phyloP scores from a whole-genome alignment of 2,329 filamentous ascomycete species.

The Cordyceps cicadae region DNA sequence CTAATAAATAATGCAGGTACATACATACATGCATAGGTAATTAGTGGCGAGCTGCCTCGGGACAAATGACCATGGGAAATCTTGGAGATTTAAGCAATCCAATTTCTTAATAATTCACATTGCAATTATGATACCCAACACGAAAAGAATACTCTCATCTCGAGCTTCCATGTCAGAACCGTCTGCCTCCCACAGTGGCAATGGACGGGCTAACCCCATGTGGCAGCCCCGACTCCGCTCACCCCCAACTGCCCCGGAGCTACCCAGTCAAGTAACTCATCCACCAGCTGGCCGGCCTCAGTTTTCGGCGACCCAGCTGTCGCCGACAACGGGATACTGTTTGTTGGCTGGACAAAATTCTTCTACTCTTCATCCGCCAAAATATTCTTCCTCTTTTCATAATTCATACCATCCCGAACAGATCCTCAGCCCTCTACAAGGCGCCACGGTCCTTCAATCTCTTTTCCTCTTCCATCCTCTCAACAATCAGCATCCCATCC shows the following conservation, averaged over 20 bases:
- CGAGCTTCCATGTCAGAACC: neutral
- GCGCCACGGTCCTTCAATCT: neutral
- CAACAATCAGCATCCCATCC: neutral
- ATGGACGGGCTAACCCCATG: slow-evolving; percentile 10
- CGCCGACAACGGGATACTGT: neutral
- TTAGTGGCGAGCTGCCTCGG: too few relatives aligned
- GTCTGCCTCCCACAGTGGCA: neutral
- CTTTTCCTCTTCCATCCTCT: neutral
- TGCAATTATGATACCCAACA: too few relatives aligned
- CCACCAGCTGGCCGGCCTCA: neutral
- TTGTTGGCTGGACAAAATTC: neutral
- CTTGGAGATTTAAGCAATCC: neutral
- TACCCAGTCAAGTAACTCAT: slow-evolving; percentile 19
- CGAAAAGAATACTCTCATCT: too few relatives aligned
- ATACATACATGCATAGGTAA: too few relatives aligned
- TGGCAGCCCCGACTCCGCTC: slow-evolving; percentile 14
- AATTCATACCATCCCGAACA: neutral
- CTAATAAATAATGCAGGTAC: too few relatives aligned
- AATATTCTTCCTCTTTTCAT: neutral
- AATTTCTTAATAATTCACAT: neutral
- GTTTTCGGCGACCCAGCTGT: neutral
- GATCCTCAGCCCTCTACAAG: neutral
- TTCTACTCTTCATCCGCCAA: neutral
- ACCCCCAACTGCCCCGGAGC: slow-evolving; percentile 17
- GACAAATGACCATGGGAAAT: neutral